Base-by-base conservation (phyloP, 352 stramenopile genomes). In the Blastocystis sp. region DNA sequence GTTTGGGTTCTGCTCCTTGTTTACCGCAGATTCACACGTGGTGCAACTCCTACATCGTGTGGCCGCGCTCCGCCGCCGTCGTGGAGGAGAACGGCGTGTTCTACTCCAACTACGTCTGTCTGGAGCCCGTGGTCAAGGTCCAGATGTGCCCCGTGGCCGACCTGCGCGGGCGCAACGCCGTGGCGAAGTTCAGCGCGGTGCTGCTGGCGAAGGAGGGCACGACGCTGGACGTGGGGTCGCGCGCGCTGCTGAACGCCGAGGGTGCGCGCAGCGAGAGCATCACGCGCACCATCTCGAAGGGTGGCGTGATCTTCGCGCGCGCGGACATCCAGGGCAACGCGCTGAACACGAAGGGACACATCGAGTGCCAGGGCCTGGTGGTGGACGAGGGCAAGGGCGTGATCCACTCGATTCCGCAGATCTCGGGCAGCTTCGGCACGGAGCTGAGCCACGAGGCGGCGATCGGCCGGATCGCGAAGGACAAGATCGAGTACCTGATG, bases 401-500 rank as follows among this genome's bases (percentile, higher is more conserved):
- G 17, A 88, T 88, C 43, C 48, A 77, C 52, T 88, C 78, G 11
- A 77, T 88, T 1, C 78, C 78, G 1, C n/a, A 88, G 60, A 88
- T 88, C 21, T 61, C 19, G 9, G 78, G 78, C 28, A 38, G 62
- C 0, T 88, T 60, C 34, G 78, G 78, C 45, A 88, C 78, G 4
- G 78, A 88, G 45, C 60, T 88, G 68, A 69, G 43, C 19, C 78
- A 88, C 48, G 78, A 88, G 34, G 78, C 78, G 19, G 78, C 78
- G 19, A 88, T 88, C 34, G 78, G 78, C n/a, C 38, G 52, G 34
- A 88, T 88, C 52, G 78, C 78, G 42, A 79, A 88, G 60, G 78
- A 88, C 34, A 88, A 88, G 68, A 88, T 88, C 43, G 78, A 88
- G 78, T 88, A 88, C n/a, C 43, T 88, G 54, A 88, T 88, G 78